phyloP scores from a whole-genome alignment of 2,329 filamentous ascomycete species.

The Talaromyces sp. region DNA sequence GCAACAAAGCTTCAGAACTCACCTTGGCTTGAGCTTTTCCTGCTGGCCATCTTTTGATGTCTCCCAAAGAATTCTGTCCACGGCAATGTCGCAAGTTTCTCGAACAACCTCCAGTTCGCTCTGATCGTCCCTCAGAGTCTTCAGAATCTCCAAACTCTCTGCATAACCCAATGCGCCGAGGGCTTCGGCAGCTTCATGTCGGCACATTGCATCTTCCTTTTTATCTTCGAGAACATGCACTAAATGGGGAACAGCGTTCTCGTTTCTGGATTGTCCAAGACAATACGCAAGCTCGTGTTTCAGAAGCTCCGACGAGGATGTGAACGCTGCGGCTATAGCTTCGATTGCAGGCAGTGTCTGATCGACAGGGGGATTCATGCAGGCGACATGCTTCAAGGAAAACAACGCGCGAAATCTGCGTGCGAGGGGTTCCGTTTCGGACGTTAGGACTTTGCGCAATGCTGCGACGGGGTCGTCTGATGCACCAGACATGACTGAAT shows the following conservation, averaged over 20 bases:
- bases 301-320: constrained; percentile 78
- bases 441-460: constrained; percentile 66
- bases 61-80: constrained; percentile 92
- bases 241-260: constrained; percentile 67
- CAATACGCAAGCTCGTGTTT: constrained; percentile 99
- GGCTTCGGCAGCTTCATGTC: constrained; percentile 94
- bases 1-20: constrained; percentile 19
- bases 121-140: constrained; percentile 65
- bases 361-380: constrained; percentile 52
- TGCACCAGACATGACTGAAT: constrained; percentile 11
- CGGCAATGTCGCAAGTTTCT: constrained; percentile 95
- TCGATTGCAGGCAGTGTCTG: constrained; percentile 60
- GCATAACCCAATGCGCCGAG: constrained; percentile 78
- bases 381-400: constrained; percentile 90
- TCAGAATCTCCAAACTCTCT: constrained; percentile 68
- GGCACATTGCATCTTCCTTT: constrained; percentile 87
- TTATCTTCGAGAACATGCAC: constrained; percentile 68
- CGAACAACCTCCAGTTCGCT: constrained; percentile 75
- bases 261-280: constrained; percentile 81
- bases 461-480: constrained; percentile 35
- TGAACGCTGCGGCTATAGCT: constrained; percentile 83
- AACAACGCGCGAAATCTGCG: constrained; percentile 94
- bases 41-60: constrained; percentile 64
- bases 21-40: constrained; percentile 81
- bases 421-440: constrained; percentile 75